Conservation (phyloP, 495 filamentous ascomycete species). For the Filosporella fistucella region DNA sequence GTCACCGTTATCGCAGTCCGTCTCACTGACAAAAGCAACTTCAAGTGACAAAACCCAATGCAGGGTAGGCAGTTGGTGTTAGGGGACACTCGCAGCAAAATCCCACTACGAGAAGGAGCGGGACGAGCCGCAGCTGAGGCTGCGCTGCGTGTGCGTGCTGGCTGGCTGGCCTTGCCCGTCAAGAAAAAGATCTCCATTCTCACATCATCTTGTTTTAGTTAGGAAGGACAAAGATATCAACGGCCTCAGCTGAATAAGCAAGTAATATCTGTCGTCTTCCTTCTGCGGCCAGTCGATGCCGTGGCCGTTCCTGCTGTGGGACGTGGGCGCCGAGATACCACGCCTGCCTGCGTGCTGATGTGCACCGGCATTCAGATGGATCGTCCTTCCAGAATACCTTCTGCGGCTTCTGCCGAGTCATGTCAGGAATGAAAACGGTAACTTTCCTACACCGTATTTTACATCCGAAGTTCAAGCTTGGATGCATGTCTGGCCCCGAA, state of each 20-base stretch:
- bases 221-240: neutral
- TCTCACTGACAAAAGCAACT: neutral
- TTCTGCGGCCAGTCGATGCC: neutral
- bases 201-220: neutral
- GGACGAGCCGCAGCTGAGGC: slow-evolving; percentile 7
- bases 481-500: too few relatives aligned
- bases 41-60: neutral
- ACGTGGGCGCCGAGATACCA: neutral
- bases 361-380: neutral
- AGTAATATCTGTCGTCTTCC: neutral
- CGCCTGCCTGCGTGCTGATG: neutral
- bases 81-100: neutral
- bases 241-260: neutral
- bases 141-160: neutral
- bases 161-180: too few relatives aligned
- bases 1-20: slow-evolving; percentile 2
- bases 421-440: too few relatives aligned
- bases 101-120: neutral
- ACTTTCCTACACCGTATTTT: too few relatives aligned
- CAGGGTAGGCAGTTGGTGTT: neutral
- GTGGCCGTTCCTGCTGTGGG: neutral
- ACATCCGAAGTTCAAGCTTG: too few relatives aligned
- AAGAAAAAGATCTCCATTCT: neutral
- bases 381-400: too few relatives aligned
- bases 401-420: too few relatives aligned